phyloP scores from a whole-genome alignment of 1,139 yeast species.

The Suzukiozyma palmioleophila region DNA sequence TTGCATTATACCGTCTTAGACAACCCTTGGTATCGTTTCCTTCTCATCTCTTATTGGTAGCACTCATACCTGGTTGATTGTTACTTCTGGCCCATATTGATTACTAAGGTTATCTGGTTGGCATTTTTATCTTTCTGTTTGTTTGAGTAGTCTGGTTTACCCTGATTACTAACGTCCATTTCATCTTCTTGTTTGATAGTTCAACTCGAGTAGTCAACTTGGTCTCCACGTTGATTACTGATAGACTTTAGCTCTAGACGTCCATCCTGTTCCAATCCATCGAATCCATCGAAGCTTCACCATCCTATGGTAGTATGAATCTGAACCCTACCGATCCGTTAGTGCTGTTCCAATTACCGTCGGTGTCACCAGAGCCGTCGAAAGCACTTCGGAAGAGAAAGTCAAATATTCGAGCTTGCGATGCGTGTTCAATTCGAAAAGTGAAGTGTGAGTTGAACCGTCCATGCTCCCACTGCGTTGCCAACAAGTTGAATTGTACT shows the following conservation, averaged over 20 bases:
- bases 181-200: not conserved
- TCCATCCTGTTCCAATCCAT: not conserved
- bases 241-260: too few species aligned
- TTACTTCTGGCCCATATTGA: too few species aligned
- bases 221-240: too few species aligned
- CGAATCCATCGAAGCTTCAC: not conserved
- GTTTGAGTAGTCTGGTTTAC: too few species aligned
- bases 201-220: too few species aligned
- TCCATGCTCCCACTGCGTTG: constrained; percentile 38
- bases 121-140: too few species aligned
- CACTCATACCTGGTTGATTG: too few species aligned
- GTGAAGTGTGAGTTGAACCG: constrained; percentile 36
- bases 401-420: constrained; percentile 33
- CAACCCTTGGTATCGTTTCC: too few species aligned
- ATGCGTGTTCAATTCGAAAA: constrained; percentile 42
- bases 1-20: too few species aligned
- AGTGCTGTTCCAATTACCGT: not conserved
- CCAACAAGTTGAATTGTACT: constrained; percentile 35
- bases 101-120: too few species aligned
- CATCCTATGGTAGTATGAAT: not conserved
- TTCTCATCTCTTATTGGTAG: too few species aligned
- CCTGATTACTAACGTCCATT: not conserved
- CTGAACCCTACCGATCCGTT: not conserved
- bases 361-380: not conserved
- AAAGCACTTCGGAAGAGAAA: constrained; percentile 17